Conservation (phyloP, 768 basidiomycete genomes). For the Trametes elegans region DNA sequence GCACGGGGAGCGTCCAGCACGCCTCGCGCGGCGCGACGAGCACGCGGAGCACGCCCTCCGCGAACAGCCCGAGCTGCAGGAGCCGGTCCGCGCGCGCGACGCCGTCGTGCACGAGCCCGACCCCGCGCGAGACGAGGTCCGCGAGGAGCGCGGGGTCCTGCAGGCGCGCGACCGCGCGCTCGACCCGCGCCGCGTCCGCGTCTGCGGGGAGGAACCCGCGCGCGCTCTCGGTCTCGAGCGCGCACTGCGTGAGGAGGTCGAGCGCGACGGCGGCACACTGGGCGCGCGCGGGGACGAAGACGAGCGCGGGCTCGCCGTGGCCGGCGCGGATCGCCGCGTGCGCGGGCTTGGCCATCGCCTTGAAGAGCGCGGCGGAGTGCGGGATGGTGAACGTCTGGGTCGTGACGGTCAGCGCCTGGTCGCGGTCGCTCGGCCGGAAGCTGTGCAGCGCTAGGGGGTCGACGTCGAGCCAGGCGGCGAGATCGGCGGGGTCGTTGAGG, state of each 20-base stretch:
- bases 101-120: slow-evolving; percentile 84
- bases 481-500: slow-evolving; percentile 73
- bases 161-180: slow-evolving; percentile 55
- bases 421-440: slow-evolving; percentile 82
- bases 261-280: slow-evolving; percentile 74
- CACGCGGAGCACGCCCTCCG: slow-evolving; percentile 74
- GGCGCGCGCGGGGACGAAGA: slow-evolving; percentile 85
- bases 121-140: slow-evolving; percentile 79
- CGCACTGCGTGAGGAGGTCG: slow-evolving; percentile 87
- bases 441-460: slow-evolving; percentile 60
- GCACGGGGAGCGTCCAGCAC: slow-evolving; percentile 88
- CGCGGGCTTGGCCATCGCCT: slow-evolving; percentile 88
- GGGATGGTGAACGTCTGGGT: slow-evolving; percentile 82
- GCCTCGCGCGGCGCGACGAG: slow-evolving; percentile 80
- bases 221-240: slow-evolving; percentile 66
- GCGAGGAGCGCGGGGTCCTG: slow-evolving; percentile 54
- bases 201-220: slow-evolving; percentile 63
- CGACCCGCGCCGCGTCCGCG: slow-evolving; percentile 51
- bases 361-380: slow-evolving; percentile 83
- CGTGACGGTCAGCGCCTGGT: slow-evolving; percentile 67
- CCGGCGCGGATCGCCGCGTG: slow-evolving; percentile 66
- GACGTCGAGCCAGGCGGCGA: slow-evolving; percentile 83
- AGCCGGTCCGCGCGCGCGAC: slow-evolving; percentile 64
- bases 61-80: slow-evolving; percentile 77
- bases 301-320: slow-evolving; percentile 53